phyloP scores from a whole-genome alignment of 2,329 filamentous ascomycete species.

The Aspergillus quadricinctus region DNA sequence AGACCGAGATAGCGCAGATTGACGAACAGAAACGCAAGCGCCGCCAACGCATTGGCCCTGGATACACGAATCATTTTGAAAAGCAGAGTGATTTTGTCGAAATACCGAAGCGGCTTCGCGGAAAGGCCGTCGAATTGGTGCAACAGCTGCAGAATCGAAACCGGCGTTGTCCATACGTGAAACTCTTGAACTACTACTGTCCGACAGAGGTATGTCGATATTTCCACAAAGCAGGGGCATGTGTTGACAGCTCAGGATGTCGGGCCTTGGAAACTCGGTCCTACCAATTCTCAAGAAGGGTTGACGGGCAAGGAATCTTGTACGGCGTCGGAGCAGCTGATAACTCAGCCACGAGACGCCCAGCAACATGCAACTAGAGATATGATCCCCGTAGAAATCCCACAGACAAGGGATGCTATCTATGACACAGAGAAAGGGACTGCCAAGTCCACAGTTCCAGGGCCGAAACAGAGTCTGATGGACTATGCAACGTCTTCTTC shows the following conservation, averaged over 20 bases:
- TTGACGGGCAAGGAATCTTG: background rate
- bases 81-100: constrained; percentile 11
- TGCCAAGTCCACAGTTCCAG: constrained; percentile 4
- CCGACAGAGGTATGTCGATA: constrained; percentile 46
- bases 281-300: constrained; percentile 6
- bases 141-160: constrained; percentile 67
- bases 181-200: constrained; percentile 77
- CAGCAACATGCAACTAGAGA: constrained; percentile 6
- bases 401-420: background rate
- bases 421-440: constrained; percentile 1
- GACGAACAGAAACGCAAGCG: constrained; percentile 12
- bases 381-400: background rate
- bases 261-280: constrained; percentile 21
- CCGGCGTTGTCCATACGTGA: constrained; percentile 70
- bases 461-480: constrained; percentile 47
- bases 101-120: constrained; percentile 56
- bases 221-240: background rate
- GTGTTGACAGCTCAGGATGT: constrained; percentile 17
- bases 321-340: constrained; percentile 17
- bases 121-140: constrained; percentile 56
- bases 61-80: constrained; percentile 1
- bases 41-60: background rate
- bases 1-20: constrained; percentile 64
- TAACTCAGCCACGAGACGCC: constrained; percentile 21
- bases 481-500: constrained; percentile 63